phyloP scores from a whole-genome alignment of 495 filamentous ascomycete genomes.

The Xylaria scruposa region DNA sequence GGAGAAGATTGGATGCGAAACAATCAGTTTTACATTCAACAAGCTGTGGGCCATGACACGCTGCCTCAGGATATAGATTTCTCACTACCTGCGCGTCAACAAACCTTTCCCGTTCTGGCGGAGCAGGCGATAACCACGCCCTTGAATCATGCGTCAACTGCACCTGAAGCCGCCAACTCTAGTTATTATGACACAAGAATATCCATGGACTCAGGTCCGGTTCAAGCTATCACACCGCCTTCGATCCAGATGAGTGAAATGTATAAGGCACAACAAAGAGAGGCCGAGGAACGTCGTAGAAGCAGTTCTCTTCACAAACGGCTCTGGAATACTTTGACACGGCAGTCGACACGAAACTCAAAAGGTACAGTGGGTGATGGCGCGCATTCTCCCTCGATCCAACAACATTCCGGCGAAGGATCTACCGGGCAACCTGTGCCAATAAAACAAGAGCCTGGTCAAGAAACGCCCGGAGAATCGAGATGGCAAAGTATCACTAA shows the following conservation, averaged over 20 bases:
- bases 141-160: conserved; percentile 31
- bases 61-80: conserved; percentile 38
- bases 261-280: conserved; percentile 38
- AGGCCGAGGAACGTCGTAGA: conserved; percentile 36
- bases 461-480: conserved; percentile 20
- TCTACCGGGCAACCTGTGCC: conserved; percentile 27
- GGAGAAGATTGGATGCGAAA: conserved; percentile 31
- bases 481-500: conserved; percentile 18
- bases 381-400: conserved; percentile 31
- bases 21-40: conserved; percentile 27
- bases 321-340: conserved; percentile 40
- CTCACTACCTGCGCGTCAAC: conserved; percentile 35
- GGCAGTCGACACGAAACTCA: conserved; percentile 39
- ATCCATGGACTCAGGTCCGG: conserved; percentile 41
- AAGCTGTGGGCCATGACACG: conserved; percentile 30
- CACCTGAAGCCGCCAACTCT: conserved; percentile 39
- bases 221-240: conserved; percentile 31
- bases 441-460: conserved; percentile 33
- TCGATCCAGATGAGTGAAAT: conserved; percentile 40
- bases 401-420: conserved; percentile 32
- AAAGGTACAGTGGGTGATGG: conserved; percentile 25
- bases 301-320: conserved; percentile 37
- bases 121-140: conserved; percentile 26
- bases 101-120: conserved; percentile 28
- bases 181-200: conserved; percentile 45